Evolutionary conservation across 805 yeast genomes (phyloP), one percentile per base, ranked within the genome.

Genomic region (Priceomyces haplophilus): DNA sequence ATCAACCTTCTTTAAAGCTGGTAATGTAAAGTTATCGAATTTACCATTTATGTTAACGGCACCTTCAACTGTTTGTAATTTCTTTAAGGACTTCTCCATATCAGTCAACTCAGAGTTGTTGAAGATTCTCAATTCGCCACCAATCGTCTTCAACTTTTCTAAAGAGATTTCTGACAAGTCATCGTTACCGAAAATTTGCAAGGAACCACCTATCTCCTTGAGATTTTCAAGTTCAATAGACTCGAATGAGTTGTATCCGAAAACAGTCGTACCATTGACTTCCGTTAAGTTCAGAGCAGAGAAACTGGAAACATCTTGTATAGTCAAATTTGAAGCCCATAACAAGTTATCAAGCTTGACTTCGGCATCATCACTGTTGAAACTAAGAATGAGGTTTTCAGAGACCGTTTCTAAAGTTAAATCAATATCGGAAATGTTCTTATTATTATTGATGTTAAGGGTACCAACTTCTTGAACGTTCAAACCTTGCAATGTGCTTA

Each of bases 241-340:
- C 31, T 61, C 61, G 45, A 68, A 67, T 39, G 63, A 60, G 61
- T 70, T 70, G 61, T 68, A 70, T 38, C 62, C 72, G 48, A 70
- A 38, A 29, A 59, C 52, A 33, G 67, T 58, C 20, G 75, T 56
- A 37, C 75, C 75, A 55, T 70, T 70, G 40, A 69, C 71, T 30
- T 59, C 46, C 37, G 66, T 51, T 56, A 70, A 63, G 56, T 61
- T 58, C 20, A 53, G 34, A 41, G 61, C 63, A 36, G 59, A 53
- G 24, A 70, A 45, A n/a, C 53, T 51, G 20, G 56, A 52, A 31
- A 61, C 65, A 51, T 70, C 75, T 55, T 70, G 75, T 38, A 70
- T 50, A 43, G 74, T 69, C 54, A 70, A 61, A 61, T 70, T 70
- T 34, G 73, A 61, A 29, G 75, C 72, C 69, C 69, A 66, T 34